These are phyloP conservation scores for Colletotrichum sidae DNA, from an alignment of 2,329 filamentous ascomycete species.

Conservation along the genomic window DNA sequence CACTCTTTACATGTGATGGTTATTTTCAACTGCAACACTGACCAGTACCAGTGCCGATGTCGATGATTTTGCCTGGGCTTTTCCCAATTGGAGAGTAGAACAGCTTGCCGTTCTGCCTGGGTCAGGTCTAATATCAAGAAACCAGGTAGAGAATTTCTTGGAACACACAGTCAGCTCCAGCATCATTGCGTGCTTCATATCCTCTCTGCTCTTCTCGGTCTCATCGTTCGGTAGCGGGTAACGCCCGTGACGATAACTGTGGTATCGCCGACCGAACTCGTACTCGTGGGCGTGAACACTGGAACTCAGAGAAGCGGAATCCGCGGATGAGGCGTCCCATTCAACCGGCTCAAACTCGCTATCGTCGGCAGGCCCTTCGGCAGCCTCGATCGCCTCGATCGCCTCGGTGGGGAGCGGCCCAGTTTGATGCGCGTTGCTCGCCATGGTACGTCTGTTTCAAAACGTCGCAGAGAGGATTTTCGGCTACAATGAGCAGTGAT, in stretches of 20 bases:
- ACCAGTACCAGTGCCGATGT: conserved; percentile 63
- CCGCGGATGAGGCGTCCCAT: conserved; percentile 43
- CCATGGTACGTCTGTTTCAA: too few relatives aligned
- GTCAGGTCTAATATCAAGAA: neutral
- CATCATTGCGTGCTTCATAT: conserved; percentile 59
- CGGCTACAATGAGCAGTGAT: too few relatives aligned
- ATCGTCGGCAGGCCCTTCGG: conserved; percentile 11
- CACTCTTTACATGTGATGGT: neutral
- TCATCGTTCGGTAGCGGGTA: conserved; percentile 62
- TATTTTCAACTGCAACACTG: conserved; percentile 12
- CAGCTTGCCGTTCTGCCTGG: conserved; percentile 49
- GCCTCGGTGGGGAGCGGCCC: neutral
- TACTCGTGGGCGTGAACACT: conserved; percentile 53
- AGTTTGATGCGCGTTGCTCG: too few relatives aligned
- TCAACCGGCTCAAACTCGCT: conserved; percentile 31
- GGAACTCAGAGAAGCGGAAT: conserved; percentile 47
- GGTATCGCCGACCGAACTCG: conserved; percentile 55
- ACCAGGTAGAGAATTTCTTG: neutral
- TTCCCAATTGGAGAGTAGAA: conserved; percentile 54
- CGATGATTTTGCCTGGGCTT: conserved; percentile 56
- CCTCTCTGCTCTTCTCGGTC: conserved; percentile 57
- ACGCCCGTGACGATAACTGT: conserved; percentile 55
- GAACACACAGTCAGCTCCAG: conserved; percentile 52
- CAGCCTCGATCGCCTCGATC: conserved; percentile 9
- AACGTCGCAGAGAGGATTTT: too few relatives aligned